phyloP scores from a whole-genome alignment of 805 yeast genomes.

The Kodamaea laetipori region DNA sequence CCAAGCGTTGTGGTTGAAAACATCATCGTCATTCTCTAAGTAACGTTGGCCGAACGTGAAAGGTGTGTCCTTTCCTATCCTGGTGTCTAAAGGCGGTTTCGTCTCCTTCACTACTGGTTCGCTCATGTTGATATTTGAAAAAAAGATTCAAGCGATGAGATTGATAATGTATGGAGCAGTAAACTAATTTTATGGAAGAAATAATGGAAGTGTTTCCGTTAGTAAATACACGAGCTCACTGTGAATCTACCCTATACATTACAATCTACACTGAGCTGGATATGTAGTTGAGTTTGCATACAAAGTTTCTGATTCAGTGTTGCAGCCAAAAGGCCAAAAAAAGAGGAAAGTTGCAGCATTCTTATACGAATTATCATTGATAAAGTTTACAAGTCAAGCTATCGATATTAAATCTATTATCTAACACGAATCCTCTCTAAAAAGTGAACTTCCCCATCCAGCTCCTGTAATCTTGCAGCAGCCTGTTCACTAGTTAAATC shows the following conservation, averaged over 20 bases:
- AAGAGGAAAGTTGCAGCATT: too few species aligned
- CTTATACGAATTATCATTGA: too few species aligned
- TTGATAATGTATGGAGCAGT: neutral
- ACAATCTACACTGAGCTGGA: too few species aligned
- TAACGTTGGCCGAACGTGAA: slow-evolving; percentile 89
- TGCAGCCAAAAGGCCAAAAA: too few species aligned
- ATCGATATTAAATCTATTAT: too few species aligned
- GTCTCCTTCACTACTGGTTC: slow-evolving; percentile 19
- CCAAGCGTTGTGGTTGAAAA: slow-evolving; percentile 93
- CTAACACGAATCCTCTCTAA: neutral
- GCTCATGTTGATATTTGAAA: neutral
- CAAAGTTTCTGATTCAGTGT: too few species aligned
- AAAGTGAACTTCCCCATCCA: slow-evolving; percentile 9
- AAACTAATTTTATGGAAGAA: too few species aligned
- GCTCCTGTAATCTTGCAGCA: slow-evolving; percentile 34
- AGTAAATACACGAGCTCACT: too few species aligned
- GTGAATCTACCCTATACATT: too few species aligned
- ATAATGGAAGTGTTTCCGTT: too few species aligned
- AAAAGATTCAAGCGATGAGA: neutral
- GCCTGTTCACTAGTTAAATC: slow-evolving; percentile 69
- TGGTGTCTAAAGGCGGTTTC: slow-evolving; percentile 53
- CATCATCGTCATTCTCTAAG: slow-evolving; percentile 71
- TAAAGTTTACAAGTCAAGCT: too few species aligned
- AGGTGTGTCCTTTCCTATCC: slow-evolving; percentile 85
- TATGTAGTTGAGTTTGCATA: too few species aligned